These are phyloP conservation scores for Diaporthe sp. DNA, from an alignment of 2,329 filamentous ascomycete species.

Conservation along the genomic window DNA sequence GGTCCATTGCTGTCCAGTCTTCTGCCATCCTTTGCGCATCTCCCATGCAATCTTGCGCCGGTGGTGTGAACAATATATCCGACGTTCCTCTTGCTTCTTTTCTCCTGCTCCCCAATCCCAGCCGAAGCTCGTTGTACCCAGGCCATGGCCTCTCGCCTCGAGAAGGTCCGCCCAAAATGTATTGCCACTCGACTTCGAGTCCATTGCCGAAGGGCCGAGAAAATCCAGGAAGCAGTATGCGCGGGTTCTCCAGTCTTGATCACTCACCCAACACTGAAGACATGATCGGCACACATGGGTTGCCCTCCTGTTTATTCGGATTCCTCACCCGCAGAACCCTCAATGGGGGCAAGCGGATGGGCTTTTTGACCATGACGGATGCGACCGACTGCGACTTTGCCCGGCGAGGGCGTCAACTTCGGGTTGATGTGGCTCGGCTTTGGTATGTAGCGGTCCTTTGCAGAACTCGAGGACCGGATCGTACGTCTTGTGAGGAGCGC, in stretches of 20 bases:
- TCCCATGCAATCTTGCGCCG: background rate
- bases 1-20: too few relatives aligned
- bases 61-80: background rate
- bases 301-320: conserved; percentile 62
- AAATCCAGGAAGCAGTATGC: background rate
- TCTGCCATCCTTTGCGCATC: background rate
- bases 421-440: background rate
- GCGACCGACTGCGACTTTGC: conserved; percentile 27
- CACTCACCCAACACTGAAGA: conserved; percentile 68
- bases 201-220: too few relatives aligned
- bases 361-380: conserved; percentile 60
- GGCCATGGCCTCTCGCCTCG: too few relatives aligned
- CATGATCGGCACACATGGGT: conserved; percentile 70
- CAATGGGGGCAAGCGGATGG: conserved; percentile 71
- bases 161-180: background rate
- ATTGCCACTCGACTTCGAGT: background rate
- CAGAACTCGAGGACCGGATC: background rate
- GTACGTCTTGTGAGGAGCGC: background rate
- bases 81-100: background rate
- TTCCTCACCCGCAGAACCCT: conserved; percentile 67
- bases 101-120: too few relatives aligned
- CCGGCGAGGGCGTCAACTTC: conserved; percentile 38
- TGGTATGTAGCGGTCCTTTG: background rate
- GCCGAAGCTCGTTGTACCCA: background rate
- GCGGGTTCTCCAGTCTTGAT: conserved; percentile 33